Percentiles rank a stretch among this genome's conserved stretches.
Evolutionary conservation across 768 basidiomycete species (phyloP).

Genomic region (Clavaria fumosa): DNA sequence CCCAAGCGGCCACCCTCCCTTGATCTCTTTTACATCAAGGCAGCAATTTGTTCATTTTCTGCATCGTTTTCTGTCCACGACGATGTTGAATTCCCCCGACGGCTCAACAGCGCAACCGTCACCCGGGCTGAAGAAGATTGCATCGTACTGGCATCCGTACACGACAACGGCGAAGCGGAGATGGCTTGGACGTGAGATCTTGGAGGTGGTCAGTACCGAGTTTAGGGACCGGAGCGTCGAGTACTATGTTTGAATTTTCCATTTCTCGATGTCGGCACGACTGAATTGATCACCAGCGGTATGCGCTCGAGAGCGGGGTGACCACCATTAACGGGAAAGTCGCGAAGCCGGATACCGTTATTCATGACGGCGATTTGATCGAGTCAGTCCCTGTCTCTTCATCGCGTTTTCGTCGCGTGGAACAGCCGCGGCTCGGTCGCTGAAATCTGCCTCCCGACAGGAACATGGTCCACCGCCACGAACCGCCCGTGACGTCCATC

Average conservation of each 20-base stretch:
- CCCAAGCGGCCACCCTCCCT: too few species aligned
- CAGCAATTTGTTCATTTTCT: too few species aligned
- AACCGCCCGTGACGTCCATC: constrained; percentile 81
- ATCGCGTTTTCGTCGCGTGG: too few species aligned
- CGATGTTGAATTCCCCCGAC: too few species aligned
- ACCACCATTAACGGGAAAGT: constrained; percentile 85
- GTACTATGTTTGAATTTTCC: constrained; percentile 60
- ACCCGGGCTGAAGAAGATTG: constrained; percentile 56
- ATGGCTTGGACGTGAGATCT: constrained; percentile 75
- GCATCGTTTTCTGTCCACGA: too few species aligned
- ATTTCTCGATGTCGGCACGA: constrained; percentile 3
- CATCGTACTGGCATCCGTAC: constrained; percentile 89
- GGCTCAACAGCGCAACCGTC: constrained; percentile 15
- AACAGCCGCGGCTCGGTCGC: too few species aligned
- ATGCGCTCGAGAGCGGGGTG: constrained; percentile 77
- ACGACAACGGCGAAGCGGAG: constrained; percentile 86
- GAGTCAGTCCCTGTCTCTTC: constrained; percentile 39
- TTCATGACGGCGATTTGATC: constrained; percentile 78
- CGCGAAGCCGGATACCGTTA: constrained; percentile 64
- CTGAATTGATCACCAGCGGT: constrained; percentile 22
- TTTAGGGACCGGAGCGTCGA: constrained; percentile 90
- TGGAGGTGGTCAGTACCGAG: constrained; percentile 89
- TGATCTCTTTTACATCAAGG: too few species aligned
- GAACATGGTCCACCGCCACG: constrained; percentile 91
- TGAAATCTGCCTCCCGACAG: constrained; percentile 28